phyloP scores from a whole-genome alignment of 1,284 basidiomycete species.

The Anthracocystis walkeri region DNA sequence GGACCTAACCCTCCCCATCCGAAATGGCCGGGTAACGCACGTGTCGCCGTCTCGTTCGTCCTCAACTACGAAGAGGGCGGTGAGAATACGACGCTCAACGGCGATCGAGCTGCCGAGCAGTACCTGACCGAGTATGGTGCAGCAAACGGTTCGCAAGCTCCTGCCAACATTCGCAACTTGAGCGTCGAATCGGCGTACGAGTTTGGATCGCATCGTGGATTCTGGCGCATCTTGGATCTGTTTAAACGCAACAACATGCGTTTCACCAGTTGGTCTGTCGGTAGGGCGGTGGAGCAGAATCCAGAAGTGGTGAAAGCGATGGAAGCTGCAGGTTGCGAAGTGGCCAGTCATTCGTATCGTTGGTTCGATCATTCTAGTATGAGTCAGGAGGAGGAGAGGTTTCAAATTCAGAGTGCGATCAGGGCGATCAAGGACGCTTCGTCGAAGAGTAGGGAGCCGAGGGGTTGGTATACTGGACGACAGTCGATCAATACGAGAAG shows the following conservation, averaged over 20 bases:
- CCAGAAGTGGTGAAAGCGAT: slow-evolving; percentile 66
- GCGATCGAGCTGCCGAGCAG: slow-evolving; percentile 62
- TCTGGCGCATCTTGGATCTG: slow-evolving; percentile 70
- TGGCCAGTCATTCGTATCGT: slow-evolving; percentile 69
- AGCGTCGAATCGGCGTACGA: slow-evolving; percentile 70
- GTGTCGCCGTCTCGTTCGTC: slow-evolving; percentile 70
- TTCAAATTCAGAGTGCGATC: slow-evolving; percentile 67
- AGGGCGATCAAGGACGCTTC: slow-evolving; percentile 66
- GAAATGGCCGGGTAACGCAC: slow-evolving; percentile 70
- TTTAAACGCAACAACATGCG: slow-evolving; percentile 65
- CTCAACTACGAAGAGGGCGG: slow-evolving; percentile 71
- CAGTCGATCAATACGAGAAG: slow-evolving; percentile 64
- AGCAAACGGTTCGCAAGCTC: slow-evolving; percentile 40
- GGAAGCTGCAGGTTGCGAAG: slow-evolving; percentile 68
- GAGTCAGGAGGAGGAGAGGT: slow-evolving; percentile 64
- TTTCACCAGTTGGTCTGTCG: slow-evolving; percentile 70
- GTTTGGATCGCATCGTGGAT: slow-evolving; percentile 70
- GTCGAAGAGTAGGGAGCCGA: slow-evolving; percentile 53
- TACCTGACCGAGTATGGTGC: slow-evolving; percentile 69
- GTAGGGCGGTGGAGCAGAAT: slow-evolving; percentile 69
- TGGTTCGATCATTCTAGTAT: slow-evolving; percentile 69
- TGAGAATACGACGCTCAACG: slow-evolving; percentile 68
- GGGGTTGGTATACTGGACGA: slow-evolving; percentile 71
- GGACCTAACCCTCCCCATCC: slow-evolving; percentile 68
- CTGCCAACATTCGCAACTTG: slow-evolving; percentile 62